A percentile compares a stretch with the other conserved stretches of the same genome.
These are phyloP conservation scores for Eutrema yunnanense DNA, from an alignment of 345 rosid species.

Conservation along the genomic window DNA sequence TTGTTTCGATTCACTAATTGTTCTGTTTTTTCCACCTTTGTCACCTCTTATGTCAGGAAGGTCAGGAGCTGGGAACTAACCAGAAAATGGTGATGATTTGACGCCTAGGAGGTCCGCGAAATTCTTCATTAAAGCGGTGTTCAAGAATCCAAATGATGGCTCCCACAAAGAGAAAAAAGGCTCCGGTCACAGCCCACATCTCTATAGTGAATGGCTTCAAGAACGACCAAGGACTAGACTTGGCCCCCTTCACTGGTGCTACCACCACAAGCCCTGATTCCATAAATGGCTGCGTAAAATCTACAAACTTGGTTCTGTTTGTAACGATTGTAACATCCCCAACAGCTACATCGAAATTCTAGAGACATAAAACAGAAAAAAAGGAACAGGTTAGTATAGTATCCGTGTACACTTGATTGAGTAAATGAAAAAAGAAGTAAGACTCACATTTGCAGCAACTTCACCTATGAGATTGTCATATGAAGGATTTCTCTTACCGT, in stretches of 20 bases:
- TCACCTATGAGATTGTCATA: conserved; percentile 51
- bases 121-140: conserved; percentile 75
- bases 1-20: not conserved
- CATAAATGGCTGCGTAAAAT: conserved; percentile 86
- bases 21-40: not conserved
- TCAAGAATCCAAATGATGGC: conserved; percentile 97
- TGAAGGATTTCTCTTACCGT: conserved; percentile 56
- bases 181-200: conserved; percentile 90
- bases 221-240: conserved; percentile 91
- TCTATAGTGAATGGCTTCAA: conserved; percentile 73
- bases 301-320: conserved; percentile 79
- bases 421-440: conserved; percentile 2
- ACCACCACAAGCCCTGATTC: conserved; percentile 87
- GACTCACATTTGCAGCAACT: conserved; percentile 69
- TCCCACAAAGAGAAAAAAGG: conserved; percentile 78
- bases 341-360: conserved; percentile 78
- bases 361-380: conserved; percentile 22
- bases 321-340: conserved; percentile 71
- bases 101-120: conserved; percentile 83
- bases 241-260: conserved; percentile 61
- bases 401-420: not conserved
- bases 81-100: conserved; percentile 78
- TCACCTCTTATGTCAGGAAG: not conserved
- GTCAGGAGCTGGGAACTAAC: conserved; percentile 37
- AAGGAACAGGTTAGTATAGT: not conserved